phyloP scores from a whole-genome alignment of 768 basidiomycete genomes.

The Gloeophyllum trabeum region DNA sequence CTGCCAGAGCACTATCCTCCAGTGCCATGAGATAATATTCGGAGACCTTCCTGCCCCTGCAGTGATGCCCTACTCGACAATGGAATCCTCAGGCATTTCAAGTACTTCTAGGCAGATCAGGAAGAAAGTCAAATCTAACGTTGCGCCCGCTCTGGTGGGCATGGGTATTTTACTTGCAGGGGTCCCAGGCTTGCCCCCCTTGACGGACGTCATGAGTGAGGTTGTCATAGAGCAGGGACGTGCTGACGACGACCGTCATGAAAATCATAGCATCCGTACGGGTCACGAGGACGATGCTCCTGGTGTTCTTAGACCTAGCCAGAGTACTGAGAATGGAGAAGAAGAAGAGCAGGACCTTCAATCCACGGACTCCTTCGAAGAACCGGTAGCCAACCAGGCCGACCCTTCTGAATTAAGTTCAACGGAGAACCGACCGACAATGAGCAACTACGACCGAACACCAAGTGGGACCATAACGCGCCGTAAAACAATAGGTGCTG shows the following conservation, averaged over 20 bases:
- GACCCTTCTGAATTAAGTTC: not conserved
- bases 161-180: slow-evolving; percentile 76
- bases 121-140: slow-evolving; percentile 64
- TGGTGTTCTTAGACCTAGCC: slow-evolving; percentile 4
- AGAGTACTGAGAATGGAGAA: slow-evolving; percentile 9
- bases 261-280: slow-evolving; percentile 36
- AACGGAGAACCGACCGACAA: not conserved
- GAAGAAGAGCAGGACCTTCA: slow-evolving; percentile 30
- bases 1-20: slow-evolving; percentile 84
- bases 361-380: slow-evolving; percentile 4
- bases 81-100: slow-evolving; percentile 36
- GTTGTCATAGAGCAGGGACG: slow-evolving; percentile 89
- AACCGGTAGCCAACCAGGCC: slow-evolving; percentile 10
- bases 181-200: slow-evolving; percentile 59
- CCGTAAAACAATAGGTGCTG: slow-evolving; percentile 43
- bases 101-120: slow-evolving; percentile 39
- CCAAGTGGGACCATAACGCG: slow-evolving; percentile 9
- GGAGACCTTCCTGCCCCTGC: slow-evolving; percentile 65
- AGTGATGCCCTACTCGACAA: slow-evolving; percentile 54
- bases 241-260: slow-evolving; percentile 45
- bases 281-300: slow-evolving; percentile 30
- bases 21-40: slow-evolving; percentile 95
- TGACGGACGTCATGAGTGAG: slow-evolving; percentile 67
- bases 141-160: slow-evolving; percentile 72
- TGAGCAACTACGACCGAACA: too few relatives aligned